Percentiles rank a stretch among this genome's conserved stretches.
phyloP scores from a whole-genome alignment of 805 yeast genomes.

The Zygotorulaspora florentina region DNA sequence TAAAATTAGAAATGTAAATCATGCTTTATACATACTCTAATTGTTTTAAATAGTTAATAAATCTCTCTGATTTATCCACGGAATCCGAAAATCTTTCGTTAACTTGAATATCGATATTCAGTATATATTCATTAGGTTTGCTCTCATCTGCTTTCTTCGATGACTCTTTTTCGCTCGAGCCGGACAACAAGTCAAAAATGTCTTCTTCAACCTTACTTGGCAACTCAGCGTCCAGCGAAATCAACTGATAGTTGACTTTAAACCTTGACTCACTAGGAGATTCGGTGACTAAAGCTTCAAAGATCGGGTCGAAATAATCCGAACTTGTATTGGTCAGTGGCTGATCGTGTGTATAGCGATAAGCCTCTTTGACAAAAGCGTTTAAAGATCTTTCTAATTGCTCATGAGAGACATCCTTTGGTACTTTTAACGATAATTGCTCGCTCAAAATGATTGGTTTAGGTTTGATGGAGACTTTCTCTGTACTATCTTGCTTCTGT shows the following conservation, averaged over 20 bases:
- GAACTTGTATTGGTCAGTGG: constrained; percentile 31
- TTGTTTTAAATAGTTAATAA: constrained; percentile 23
- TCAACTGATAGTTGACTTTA: constrained; percentile 19
- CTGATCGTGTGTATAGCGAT: constrained; percentile 33
- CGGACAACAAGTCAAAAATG: constrained; percentile 28
- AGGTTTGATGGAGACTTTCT: constrained; percentile 18
- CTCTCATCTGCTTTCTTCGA: not conserved
- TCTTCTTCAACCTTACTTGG: constrained; percentile 14
- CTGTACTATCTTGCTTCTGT: constrained; percentile 16
- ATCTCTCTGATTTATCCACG: constrained; percentile 23
- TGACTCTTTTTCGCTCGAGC: not conserved
- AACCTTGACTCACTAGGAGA: constrained; percentile 29
- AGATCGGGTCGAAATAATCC: constrained; percentile 53
- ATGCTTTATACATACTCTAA: constrained; percentile 10
- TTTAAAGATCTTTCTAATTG: constrained; percentile 44
- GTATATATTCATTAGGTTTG: constrained; percentile 10
- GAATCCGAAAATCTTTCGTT: constrained; percentile 24
- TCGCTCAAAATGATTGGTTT: constrained; percentile 33
- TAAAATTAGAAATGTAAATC: constrained; percentile 18
- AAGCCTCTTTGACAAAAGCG: constrained; percentile 44
- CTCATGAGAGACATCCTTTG: constrained; percentile 29
- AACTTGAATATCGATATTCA: constrained; percentile 23
- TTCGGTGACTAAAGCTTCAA: constrained; percentile 55
- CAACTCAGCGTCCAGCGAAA: constrained; percentile 11
- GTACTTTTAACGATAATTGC: constrained; percentile 32